Evolutionary conservation across 2,329 filamentous ascomycete genomes (phyloP), one percentile per base, ranked within the genome.

Genomic region (Ascochyta lentis): DNA sequence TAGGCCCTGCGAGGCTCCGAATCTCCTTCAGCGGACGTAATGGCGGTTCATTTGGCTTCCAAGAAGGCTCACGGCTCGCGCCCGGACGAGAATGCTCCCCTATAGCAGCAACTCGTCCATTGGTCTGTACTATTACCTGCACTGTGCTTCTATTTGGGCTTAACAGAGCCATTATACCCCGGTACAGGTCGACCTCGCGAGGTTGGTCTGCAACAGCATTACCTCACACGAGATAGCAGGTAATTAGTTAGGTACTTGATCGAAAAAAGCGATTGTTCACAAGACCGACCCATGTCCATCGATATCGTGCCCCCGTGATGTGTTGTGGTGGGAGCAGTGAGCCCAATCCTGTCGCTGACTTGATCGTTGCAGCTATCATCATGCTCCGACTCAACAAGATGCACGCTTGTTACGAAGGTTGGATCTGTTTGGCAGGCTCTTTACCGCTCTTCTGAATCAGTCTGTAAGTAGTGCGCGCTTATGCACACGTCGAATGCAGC

Each of bases 361-460:
- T 19, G 19, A 19, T 19, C 19, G 19, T 19, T 19, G 19, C 52
- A 42, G 52, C 41, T 22, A 16, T 42, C n/a, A 46, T 33, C 31
- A 33, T 39, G 24, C 46, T 34, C 39, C 37, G 10, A 38, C 37
- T 50, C 50, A 50, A 53, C 49, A 43, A 54, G 2, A 47, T 46
- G 53, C 37, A 50, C 37, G 31, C 26, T 26, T 65, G 63, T 61
- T 64, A 59, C 57, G 61, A 60, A 40, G 56, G 58, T 56, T 35
- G 46, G 64, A 57, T 60, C 55, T 64, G 64, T 65, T 62, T 66
- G 64, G 68, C 56, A 67, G 56, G 50, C 49, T 50, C 59, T 61
- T 71, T 73, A 76, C 73, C 73, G 73, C 73, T 73, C 65, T 75
- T 74, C 67, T 73, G 72, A 72, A 74, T 71, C 69, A 70, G 67